Base-by-base conservation (phyloP, 2,329 filamentous ascomycete species). In the Talaromyces verruculosus region DNA sequence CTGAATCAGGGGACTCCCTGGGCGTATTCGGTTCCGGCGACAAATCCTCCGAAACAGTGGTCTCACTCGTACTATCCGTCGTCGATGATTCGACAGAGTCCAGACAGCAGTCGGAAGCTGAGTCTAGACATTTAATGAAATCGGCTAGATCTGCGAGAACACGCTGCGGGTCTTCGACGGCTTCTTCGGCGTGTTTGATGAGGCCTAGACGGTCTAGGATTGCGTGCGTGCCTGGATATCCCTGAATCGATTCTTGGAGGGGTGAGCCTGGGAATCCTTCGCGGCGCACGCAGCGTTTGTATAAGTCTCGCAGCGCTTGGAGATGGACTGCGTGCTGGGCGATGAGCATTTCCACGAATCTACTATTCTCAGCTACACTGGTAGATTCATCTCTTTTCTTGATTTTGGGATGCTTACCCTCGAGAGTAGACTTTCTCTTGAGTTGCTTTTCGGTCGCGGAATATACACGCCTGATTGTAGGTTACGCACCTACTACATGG, bases 291-390 rank as follows among this genome's bases (percentile, higher is more conserved):
- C 77, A 81, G 68, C 77, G 73, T 55, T 76, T 79, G 70, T 81
- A 80, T 39, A 80, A 69, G 65, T 77, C 74, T 68, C 80, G 78
- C 4, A 81, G 70, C 1, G 77, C 79, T 68, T 79, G 79, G 49
- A 81, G 76, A 4, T 79, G 78, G 8, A 80, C 68, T 5, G 77
- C 78, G 65, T 80, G 78, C 37, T 80, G 77, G 5, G 78, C 80
- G 67, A 80, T 77, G 37, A 81, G 75, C 77, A 81, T 80, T 66
- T 81, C 78, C 43, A 81, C 79, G 51, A 80, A 81, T 58, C 79
- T 81, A 59, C 11, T 3, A 35, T 13, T 28, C 39, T 65, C 39
- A 63, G 33, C 28, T n/a, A 43, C 35, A 28, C 5, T n/a, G 10
- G 15, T 5, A 25, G 10, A 3, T 45, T 53, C 37, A 5, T 37